phyloP scores from a whole-genome alignment of 805 yeast genomes.

The Saturnispora mendoncae region DNA sequence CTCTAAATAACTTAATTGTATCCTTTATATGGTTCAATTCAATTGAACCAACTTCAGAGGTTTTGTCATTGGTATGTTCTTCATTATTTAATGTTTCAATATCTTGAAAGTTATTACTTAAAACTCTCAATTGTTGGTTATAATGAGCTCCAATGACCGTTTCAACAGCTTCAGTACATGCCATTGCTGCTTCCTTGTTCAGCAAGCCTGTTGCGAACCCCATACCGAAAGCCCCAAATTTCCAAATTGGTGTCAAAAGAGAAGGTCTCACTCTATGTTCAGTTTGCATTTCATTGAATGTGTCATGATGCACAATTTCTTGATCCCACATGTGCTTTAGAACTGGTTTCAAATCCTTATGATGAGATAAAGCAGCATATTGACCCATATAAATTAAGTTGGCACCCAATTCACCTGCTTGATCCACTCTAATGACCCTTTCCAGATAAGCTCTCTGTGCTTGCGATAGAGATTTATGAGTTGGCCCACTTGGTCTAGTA shows the following conservation, averaged over 20 bases:
- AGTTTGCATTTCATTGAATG: conserved; percentile 71
- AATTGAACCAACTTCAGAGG: conserved; percentile 28
- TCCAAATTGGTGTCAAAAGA: conserved; percentile 87
- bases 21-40: conserved; percentile 53
- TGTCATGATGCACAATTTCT: conserved; percentile 81
- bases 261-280: conserved; percentile 85
- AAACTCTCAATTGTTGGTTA: conserved; percentile 75
- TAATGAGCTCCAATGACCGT: conserved; percentile 97
- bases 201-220: conserved; percentile 82
- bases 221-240: conserved; percentile 75
- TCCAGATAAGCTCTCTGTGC: conserved; percentile 69
- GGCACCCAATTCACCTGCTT: conserved; percentile 97
- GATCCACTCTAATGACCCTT: conserved; percentile 81
- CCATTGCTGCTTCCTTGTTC: conserved; percentile 97
- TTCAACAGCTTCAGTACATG: conserved; percentile 97
- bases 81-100: conserved; percentile 28
- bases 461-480: conserved; percentile 24
- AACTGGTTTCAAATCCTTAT: conserved; percentile 70
- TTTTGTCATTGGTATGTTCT: conserved; percentile 15
- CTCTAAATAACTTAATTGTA: conserved; percentile 70
- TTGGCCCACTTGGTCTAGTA: conserved; percentile 14
- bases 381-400: conserved; percentile 90
- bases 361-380: conserved; percentile 58
- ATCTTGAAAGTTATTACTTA: conserved; percentile 57
- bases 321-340: conserved; percentile 98